Conservation (phyloP, 164 flowering plant species). For the grape (Vitis vinifera) region ASM3070453v1 NC_081809.1:3677501-3678000, state of each 20-base stretch:
- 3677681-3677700: too few species aligned
- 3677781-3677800: too few species aligned
- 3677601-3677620: not conserved
- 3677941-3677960: not conserved
- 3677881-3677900: not conserved
- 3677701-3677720: too few species aligned
- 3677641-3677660: not conserved
- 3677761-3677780: too few species aligned
- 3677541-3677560: not conserved
- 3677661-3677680: not conserved
- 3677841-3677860: not conserved
- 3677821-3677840: too few species aligned
- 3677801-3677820: too few species aligned
- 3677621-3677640: not conserved
- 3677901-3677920: not conserved
- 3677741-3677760: too few species aligned
- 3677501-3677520: conserved; percentile 56
- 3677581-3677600: not conserved
- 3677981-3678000: not conserved
- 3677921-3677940: not conserved
- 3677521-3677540: conserved; percentile 11
- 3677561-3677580: not conserved
- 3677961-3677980: not conserved
- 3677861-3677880: not conserved
- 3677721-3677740: too few species aligned